A percentile compares a stretch with the other conserved stretches of the same genome.
phyloP scores from a whole-genome alignment of 345 rosid genomes.

The Melaleuca quinquenervia region DNA sequence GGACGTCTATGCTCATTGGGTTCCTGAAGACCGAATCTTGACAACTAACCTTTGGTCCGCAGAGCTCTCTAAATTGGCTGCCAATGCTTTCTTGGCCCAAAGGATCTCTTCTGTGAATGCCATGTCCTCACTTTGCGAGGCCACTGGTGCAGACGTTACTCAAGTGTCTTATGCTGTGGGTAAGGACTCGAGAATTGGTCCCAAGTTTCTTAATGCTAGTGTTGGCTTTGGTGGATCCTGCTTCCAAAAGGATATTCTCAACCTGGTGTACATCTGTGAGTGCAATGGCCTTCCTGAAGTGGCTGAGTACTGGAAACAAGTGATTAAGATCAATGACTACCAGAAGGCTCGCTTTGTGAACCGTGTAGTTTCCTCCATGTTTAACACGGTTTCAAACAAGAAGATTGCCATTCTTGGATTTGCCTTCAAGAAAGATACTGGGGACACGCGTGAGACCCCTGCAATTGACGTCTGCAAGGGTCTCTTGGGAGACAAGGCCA shows the following conservation, averaged over 20 bases:
- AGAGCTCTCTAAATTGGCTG: constrained; percentile 93
- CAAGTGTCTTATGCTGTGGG: constrained; percentile 81
- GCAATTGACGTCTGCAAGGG: constrained; percentile 97
- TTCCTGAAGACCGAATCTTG: constrained; percentile 63
- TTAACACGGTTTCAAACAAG: constrained; percentile 76
- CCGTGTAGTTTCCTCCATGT: constrained; percentile 84
- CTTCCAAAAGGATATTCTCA: constrained; percentile 86
- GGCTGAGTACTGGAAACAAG: constrained; percentile 95
- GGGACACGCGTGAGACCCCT: constrained; percentile 89
- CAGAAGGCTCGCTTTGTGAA: constrained; percentile 84
- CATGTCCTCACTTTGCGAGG: constrained; percentile 92
- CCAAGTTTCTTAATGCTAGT: constrained; percentile 84
- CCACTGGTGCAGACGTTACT: constrained; percentile 77
- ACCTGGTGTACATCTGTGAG: constrained; percentile 87
- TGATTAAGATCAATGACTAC: constrained; percentile 88
- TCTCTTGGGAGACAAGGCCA: constrained; percentile 79
- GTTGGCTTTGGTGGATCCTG: constrained; percentile 95
- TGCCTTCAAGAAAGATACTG: constrained; percentile 92
- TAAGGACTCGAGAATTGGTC: constrained; percentile 72
- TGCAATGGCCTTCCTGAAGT: constrained; percentile 95
- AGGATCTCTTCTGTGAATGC: constrained; percentile 90
- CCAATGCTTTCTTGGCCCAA: constrained; percentile 90
- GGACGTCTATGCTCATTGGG: constrained; percentile 79
- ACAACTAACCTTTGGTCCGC: constrained; percentile 96
- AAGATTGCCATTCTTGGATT: constrained; percentile 78